phyloP scores from a whole-genome alignment of 1,139 yeast genomes.

The Geotrichum europaeum region DNA sequence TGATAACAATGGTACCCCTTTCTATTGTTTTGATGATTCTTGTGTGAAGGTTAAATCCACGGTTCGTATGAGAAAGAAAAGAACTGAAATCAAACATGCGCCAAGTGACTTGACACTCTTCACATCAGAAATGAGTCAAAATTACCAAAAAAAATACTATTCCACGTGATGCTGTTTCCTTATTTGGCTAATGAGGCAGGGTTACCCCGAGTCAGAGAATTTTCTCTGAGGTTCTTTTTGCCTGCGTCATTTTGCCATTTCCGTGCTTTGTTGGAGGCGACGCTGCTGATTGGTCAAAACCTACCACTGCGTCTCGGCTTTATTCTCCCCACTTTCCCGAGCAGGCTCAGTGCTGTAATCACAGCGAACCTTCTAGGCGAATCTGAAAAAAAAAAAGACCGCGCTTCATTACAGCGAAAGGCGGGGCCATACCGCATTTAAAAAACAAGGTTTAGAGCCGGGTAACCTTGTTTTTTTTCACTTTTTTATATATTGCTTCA shows the following conservation, averaged over 20 bases:
- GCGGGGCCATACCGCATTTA: background rate
- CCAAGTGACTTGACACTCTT: background rate
- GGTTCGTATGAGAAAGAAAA: background rate
- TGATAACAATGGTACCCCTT: no score
- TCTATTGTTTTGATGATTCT: background rate
- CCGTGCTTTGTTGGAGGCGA: background rate
- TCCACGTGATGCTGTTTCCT: background rate
- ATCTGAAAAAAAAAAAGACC: background rate
- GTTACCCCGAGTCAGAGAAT: background rate
- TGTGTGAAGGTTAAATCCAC: background rate
- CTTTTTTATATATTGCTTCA: background rate
- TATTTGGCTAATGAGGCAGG: background rate
- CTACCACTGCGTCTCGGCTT: background rate
- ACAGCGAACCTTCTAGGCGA: constrained; percentile 4
- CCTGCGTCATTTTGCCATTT: background rate
- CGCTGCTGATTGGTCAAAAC: background rate
- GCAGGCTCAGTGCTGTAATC: background rate
- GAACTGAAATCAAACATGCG: background rate
- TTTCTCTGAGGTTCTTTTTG: background rate
- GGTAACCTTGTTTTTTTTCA: background rate
- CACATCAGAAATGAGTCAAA: background rate
- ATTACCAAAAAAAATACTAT: no score
- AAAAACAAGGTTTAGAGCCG: background rate
- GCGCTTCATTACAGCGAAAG: background rate
- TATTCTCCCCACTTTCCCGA: background rate